Evolutionary conservation across 2,329 filamentous ascomycete genomes (phyloP).

Genomic region (Scorias spongiosa): DNA sequence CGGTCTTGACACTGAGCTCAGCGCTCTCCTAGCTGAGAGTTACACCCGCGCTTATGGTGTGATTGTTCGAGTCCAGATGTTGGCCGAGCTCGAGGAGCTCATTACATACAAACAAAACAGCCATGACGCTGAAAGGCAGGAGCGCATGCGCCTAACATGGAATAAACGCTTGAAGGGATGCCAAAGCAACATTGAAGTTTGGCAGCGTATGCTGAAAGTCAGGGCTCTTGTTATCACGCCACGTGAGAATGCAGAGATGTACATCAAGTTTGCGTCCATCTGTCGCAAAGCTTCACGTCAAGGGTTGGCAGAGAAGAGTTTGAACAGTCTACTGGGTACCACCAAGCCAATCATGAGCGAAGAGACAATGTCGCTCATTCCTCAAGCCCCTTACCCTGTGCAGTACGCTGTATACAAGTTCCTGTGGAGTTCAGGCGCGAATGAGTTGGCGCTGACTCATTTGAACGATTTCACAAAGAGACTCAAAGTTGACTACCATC

Average conservation of each 20-base stretch:
- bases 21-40: constrained; percentile 90
- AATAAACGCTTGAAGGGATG: constrained; percentile 88
- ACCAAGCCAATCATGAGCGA: constrained; percentile 37
- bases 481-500: constrained; percentile 43
- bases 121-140: constrained; percentile 68
- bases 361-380: constrained; percentile 36
- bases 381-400: constrained; percentile 55
- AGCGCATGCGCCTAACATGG: constrained; percentile 86
- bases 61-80: constrained; percentile 97
- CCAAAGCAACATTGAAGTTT: constrained; percentile 93
- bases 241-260: constrained; percentile 93
- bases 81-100: constrained; percentile 94
- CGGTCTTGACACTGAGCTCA: constrained; percentile 87
- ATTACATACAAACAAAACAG: constrained; percentile 90
- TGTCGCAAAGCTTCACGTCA: constrained; percentile 92
- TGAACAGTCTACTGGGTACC: constrained; percentile 69
- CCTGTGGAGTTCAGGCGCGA: constrained; percentile 72
- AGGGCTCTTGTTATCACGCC: constrained; percentile 83
- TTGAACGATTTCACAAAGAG: constrained; percentile 47
- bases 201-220: constrained; percentile 95
- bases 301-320: constrained; percentile 85
- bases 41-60: constrained; percentile 96
- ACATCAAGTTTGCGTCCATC: constrained; percentile 97
- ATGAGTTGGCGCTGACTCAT: constrained; percentile 45
- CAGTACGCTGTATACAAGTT: constrained; percentile 96